Evolutionary conservation across 2,329 filamentous ascomycete species (phyloP), one percentile per base, ranked within the genome.

Genomic region (Aspergillus ruber): DNA sequence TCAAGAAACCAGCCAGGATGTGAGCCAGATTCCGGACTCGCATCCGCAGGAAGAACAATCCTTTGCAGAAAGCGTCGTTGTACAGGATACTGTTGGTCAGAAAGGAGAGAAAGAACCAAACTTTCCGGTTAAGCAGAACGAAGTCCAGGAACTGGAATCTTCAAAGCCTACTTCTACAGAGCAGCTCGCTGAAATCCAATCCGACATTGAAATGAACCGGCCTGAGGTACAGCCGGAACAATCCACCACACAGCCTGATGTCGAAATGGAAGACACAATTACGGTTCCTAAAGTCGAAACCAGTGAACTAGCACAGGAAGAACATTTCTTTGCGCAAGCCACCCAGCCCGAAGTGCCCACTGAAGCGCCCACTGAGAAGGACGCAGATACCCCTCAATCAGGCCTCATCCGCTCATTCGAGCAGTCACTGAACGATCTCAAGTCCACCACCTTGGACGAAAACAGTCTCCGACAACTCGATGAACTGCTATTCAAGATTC

Each of bases 401-500:
- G 67, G 54, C 7, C 82, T 86, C 50, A 72, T 83, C 51, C 66
- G 65, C 50, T 72, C 76, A 33, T 74, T 85, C 39, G 74, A 70
- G 51, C 71, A 69, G 17, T 73, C 85, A 0, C 66, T 93, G 20
- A 73, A 75, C 17, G 76, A 82, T 53, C 73, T 90, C 49, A 78
- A 76, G 46, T 71, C 69, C 23, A 74, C 82, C 18, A 73, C 78
- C 13, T 68, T 94, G 38, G 81, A 81, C 13, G 76, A 80, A 9
- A 74, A 79, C 9, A 82, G 88, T 51, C 80, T 89, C 45, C 77
- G 83, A 50, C 77, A 84, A 62, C 76, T 93, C 55, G 88, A 93
- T 60, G 85, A 90, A 61, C 71, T 88, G 57, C 75, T 93, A 62
- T 88, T 90, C 72, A 85, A 91, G 64, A 81, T 91, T 54, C 84